These are phyloP conservation scores for Ustilago trichophora DNA, from an alignment of 1,284 basidiomycete genomes.

Conservation along the genomic window DNA sequence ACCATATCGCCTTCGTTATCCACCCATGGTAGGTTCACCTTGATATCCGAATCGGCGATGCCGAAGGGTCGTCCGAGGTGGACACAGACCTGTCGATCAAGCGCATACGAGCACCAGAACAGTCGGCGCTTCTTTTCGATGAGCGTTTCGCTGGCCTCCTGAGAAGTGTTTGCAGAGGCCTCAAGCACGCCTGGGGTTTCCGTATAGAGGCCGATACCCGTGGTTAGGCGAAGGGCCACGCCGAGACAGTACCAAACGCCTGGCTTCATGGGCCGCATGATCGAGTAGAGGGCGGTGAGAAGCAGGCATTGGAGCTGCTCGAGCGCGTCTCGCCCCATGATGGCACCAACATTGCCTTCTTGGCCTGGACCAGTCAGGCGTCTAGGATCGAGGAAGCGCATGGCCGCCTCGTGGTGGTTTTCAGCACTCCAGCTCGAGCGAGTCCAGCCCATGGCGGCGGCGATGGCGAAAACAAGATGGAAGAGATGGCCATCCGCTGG, in stretches of 20 bases:
- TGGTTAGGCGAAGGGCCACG: slow-evolving; percentile 41
- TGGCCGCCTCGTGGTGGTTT: slow-evolving; percentile 50
- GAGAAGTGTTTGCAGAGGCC: slow-evolving; percentile 7
- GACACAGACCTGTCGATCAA: slow-evolving; percentile 47
- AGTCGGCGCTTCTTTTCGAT: slow-evolving; percentile 39
- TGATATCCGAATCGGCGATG: slow-evolving; percentile 47
- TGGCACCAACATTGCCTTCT: slow-evolving; percentile 45
- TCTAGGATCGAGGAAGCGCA: slow-evolving; percentile 42
- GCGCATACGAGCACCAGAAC: slow-evolving; percentile 49
- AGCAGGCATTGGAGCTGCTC: slow-evolving; percentile 48
- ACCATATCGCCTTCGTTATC: slow-evolving; percentile 34
- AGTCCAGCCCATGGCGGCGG: slow-evolving; percentile 46
- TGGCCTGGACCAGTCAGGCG: slow-evolving; percentile 12
- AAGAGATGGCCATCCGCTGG: slow-evolving; percentile 49
- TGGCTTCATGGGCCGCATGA: slow-evolving; percentile 48
- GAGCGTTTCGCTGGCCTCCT: slow-evolving; percentile 31
- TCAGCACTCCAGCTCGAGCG: slow-evolving; percentile 44
- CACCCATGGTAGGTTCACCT: slow-evolving; percentile 40
- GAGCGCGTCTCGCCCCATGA: slow-evolving; percentile 45
- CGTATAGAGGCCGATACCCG: slow-evolving; percentile 42
- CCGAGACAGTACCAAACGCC: slow-evolving; percentile 50
- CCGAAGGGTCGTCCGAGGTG: slow-evolving; percentile 47
- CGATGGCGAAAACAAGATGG: slow-evolving; percentile 49
- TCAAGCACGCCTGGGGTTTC: slow-evolving; percentile 34
- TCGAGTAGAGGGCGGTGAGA: slow-evolving; percentile 46